Evolutionary conservation across 2,329 filamentous ascomycete species (phyloP), one percentile per base, ranked within the genome.

Genomic region (Exutisphaerella laricina): DNA sequence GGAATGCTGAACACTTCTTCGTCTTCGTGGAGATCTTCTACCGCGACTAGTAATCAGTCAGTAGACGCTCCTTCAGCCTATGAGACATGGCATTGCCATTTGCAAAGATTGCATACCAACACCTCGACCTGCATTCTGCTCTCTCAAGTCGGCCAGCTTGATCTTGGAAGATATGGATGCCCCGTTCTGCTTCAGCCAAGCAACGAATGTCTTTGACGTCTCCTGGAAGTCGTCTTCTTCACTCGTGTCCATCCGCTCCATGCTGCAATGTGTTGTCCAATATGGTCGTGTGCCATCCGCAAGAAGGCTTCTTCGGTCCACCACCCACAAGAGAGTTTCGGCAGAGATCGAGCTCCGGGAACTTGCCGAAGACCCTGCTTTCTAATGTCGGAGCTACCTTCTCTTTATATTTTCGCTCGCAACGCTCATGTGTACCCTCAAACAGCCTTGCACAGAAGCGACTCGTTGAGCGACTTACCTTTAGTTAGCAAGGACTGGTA

Each of bases 1-100:
- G 88, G 87, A 48, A 94, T 85, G 34, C 79, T 82, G 70, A 94
- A 94, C 31, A 94, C 75, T 35, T 83, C 77, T 43, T 87, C 85
- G 48, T 88, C 85, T 54, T 84, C 75, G 13, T 72, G 67, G 41
- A 95, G 86, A 49, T 87, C 78, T 45, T 74, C 63, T 16, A 68
- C 74, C 18, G 88, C 85, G 56, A 94, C 85, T 90, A 35, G 4
- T 32, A 2, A 21, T 2, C 18, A n/a, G 26, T 50, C 43, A 51
- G 49, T 29, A 26, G 12, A 26, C 12, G 2, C 20, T n/a, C 1
- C 6, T 12, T 22, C 14, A 22, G n/a, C 5, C 5, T 26, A 31
- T 16, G 9, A 5, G 2, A 9, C 4, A 8, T 9, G 18, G 2
- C n/a, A n/a, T 38, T 9, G 4, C 12, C 34, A 25, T 21, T n/a